Base-by-base conservation (phyloP, 805 yeast species). In the Suhomyces faveliae region DNA sequence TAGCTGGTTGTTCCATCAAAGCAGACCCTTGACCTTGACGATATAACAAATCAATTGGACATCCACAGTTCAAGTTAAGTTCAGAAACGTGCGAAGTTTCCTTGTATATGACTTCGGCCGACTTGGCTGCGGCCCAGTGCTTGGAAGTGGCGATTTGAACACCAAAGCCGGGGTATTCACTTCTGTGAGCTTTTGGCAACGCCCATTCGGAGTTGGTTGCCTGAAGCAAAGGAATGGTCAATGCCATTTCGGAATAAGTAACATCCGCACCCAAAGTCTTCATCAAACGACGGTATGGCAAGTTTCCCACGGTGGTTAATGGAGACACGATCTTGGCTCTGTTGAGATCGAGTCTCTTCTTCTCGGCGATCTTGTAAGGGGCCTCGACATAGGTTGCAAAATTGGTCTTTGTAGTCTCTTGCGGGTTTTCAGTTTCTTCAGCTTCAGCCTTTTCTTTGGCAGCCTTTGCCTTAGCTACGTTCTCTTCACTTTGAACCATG, bases 181-280 rank as follows among this genome's bases (percentile, higher is more conserved):
- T 69, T 17, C 69, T 63, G 64, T 94, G 97, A 4, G 96, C 94
- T 59, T 91, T 87, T 17, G 96, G 89, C 41, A 94, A 74, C 0
- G 99, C 99, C 99, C 99, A 94, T 66, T 94, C 99, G 2, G 96
- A 81, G 63, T 89, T 89, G 13, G 85, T 79, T 23, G 97, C 99
- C 63, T 89, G 96, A 21, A 94, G 70, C 45, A 94, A 71, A 1
- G 98, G 97, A 44, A 88, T 70, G 2, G 87, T 73, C 30, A 94
- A 74, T 0, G 98, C 97, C 99, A 94, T 94, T 70, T 94, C 99
- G 35, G 91, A 80, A 63, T 88, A 94, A 0, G 99, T 94, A 13
- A 90, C 78, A 59, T 94, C 97, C 10, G 96, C 96, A 13, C 97
- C 97, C 27, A 89, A 67, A 1, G 85, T 77, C 59, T 84, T 86